phyloP scores from a whole-genome alignment of 2,329 filamentous ascomycete species.

The Aspergillus uvarum region DNA sequence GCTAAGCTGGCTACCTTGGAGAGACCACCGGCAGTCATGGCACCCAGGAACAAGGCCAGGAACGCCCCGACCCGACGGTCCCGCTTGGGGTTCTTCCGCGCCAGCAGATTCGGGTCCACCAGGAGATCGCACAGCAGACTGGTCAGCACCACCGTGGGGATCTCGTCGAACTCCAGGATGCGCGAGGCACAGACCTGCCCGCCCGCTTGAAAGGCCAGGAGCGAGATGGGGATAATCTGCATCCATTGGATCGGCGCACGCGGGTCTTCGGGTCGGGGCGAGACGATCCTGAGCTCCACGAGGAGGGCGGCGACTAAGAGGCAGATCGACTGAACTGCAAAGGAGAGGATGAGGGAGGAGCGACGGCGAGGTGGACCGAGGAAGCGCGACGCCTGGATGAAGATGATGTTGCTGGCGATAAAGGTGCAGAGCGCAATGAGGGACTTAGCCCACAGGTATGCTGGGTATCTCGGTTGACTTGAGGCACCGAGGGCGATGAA shows the following conservation, averaged over 20 bases:
- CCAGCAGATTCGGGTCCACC: slow-evolving; percentile 33
- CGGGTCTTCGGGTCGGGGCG: slow-evolving; percentile 30
- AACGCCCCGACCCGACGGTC: slow-evolving; percentile 40
- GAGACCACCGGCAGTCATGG: slow-evolving; percentile 43
- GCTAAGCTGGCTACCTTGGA: slow-evolving; percentile 37
- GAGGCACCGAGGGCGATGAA: slow-evolving; percentile 46
- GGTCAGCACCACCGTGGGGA: slow-evolving; percentile 45
- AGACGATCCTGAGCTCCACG: slow-evolving; percentile 35
- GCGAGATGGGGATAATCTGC: slow-evolving; percentile 38
- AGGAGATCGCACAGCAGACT: slow-evolving; percentile 42
- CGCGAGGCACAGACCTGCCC: slow-evolving; percentile 43
- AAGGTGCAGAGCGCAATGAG: slow-evolving; percentile 42
- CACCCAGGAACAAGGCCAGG: slow-evolving; percentile 41
- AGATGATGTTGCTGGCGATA: slow-evolving; percentile 41
- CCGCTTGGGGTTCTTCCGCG: slow-evolving; percentile 30
- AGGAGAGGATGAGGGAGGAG: slow-evolving; percentile 41
- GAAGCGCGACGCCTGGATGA: slow-evolving; percentile 36
- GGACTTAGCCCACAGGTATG: slow-evolving; percentile 45
- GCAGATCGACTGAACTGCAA: slow-evolving; percentile 37
- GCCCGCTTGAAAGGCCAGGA: slow-evolving; percentile 43
- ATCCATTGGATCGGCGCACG: slow-evolving; percentile 36
- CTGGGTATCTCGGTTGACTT: slow-evolving; percentile 41
- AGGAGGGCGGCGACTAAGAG: slow-evolving; percentile 38
- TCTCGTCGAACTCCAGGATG: slow-evolving; percentile 38
- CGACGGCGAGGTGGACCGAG: slow-evolving; percentile 35